phyloP scores from a whole-genome alignment of 2,329 filamentous ascomycete genomes.

The Exophiala phaeomuriformis region DNA sequence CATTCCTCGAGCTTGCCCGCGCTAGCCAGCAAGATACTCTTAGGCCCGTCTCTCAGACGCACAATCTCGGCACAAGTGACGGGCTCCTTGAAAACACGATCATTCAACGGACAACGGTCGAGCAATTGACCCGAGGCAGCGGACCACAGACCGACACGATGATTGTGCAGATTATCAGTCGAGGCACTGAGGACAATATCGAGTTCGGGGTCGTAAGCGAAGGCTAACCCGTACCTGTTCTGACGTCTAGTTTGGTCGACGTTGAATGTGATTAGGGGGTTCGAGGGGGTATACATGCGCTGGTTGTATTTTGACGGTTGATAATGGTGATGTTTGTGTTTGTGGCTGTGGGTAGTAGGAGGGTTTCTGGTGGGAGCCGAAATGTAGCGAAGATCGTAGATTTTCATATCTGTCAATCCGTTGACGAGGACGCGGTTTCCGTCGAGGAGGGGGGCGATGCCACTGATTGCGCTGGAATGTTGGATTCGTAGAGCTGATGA shows the following conservation, averaged over 20 bases:
- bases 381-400: constrained; percentile 24
- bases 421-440: constrained; percentile 16
- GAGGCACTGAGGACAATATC: constrained; percentile 18
- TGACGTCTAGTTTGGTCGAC: constrained; percentile 5
- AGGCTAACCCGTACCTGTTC: constrained; percentile 15
- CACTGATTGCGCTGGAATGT: constrained; percentile 17
- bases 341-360: background rate
- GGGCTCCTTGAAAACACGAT: constrained; percentile 6
- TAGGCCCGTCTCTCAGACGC: constrained; percentile 17
- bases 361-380: constrained; percentile 1
- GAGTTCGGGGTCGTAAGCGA: constrained; percentile 21
- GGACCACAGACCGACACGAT: constrained; percentile 19
- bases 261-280: constrained; percentile 9
- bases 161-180: constrained; percentile 9
- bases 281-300: background rate
- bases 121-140: constrained; percentile 15
- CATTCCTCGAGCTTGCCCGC: constrained; percentile 8
- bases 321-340: background rate
- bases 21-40: constrained; percentile 16
- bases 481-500: constrained; percentile 13
- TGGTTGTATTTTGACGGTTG: background rate
- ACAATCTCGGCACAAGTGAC: constrained; percentile 12
- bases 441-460: constrained; percentile 7
- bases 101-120: constrained; percentile 9
- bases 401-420: constrained; percentile 11